Conservation (phyloP, 2,329 filamentous ascomycete genomes). For the Monilinia fructigena region DNA sequence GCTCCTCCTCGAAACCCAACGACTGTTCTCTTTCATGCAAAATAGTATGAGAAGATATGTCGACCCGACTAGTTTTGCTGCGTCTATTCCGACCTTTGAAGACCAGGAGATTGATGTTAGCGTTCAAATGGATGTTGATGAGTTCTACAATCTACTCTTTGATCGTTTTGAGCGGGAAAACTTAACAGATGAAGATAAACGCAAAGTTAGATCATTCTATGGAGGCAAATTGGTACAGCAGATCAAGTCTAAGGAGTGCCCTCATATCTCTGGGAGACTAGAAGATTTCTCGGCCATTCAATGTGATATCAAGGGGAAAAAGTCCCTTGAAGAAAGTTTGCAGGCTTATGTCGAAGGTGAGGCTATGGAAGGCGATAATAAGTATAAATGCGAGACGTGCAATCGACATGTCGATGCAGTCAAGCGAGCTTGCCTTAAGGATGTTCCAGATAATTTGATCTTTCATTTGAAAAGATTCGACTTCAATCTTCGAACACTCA, state of each 20-base stretch:
- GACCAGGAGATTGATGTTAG: constrained; percentile 80
- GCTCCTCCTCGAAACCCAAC: constrained; percentile 74
- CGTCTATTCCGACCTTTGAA: constrained; percentile 78
- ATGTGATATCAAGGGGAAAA: constrained; percentile 93
- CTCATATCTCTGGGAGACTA: constrained; percentile 85
- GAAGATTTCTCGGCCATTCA: constrained; percentile 95
- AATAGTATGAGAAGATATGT: constrained; percentile 71
- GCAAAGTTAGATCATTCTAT: constrained; percentile 76
- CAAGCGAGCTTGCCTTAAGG: constrained; percentile 87
- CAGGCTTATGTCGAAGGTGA: constrained; percentile 96
- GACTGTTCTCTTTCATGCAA: constrained; percentile 83
- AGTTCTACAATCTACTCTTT: constrained; percentile 93
- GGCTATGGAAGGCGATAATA: constrained; percentile 97
- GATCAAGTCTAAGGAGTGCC: constrained; percentile 90
- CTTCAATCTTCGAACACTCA: constrained; percentile 73
- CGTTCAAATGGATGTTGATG: constrained; percentile 96
- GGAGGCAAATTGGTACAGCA: constrained; percentile 91
- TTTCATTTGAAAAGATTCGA: constrained; percentile 91
- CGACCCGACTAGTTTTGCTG: constrained; percentile 70
- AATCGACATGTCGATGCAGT: constrained; percentile 88
- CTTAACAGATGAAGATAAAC: constrained; percentile 63
- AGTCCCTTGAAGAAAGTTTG: constrained; percentile 78
- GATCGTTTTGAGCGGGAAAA: constrained; percentile 88
- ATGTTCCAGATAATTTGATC: constrained; percentile 89
- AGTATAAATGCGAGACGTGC: constrained; percentile 94